Evolutionary conservation across 2,329 filamentous ascomycete genomes (phyloP).

Genomic region (Phoma sp.): DNA sequence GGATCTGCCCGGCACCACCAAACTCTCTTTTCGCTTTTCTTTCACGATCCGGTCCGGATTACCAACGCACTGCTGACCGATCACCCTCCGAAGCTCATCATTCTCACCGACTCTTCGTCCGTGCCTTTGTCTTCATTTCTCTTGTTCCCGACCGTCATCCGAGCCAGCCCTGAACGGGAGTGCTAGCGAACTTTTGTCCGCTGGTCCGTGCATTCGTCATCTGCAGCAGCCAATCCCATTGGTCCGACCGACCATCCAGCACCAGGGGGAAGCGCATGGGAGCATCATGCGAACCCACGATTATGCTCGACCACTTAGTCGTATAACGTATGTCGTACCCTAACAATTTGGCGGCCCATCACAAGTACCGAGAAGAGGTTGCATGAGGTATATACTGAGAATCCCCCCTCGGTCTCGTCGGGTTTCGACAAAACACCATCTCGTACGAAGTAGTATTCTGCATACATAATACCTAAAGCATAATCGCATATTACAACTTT

Average conservation of each 20-base stretch:
- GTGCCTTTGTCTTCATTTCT: conserved; percentile 14
- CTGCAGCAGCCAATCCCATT: conserved; percentile 8
- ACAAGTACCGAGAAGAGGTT: conserved; percentile 6
- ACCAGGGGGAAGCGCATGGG: conserved; percentile 9
- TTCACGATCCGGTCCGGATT: conserved; percentile 2
- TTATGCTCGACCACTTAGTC: conserved; percentile 8
- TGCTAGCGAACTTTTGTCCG: conserved; percentile 12
- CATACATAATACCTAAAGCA: conserved; percentile 8
- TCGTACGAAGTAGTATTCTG: not conserved
- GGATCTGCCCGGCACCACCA: conserved; percentile 11
- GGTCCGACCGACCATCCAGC: not conserved
- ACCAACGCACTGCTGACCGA: conserved; percentile 9
- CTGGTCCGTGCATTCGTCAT: conserved; percentile 6
- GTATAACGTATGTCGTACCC: conserved; percentile 7
- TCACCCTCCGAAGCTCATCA: not conserved
- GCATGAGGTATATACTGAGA: conserved; percentile 17
- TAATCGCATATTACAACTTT: not conserved
- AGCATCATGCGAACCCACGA: conserved; percentile 17
- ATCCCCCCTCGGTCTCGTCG: not conserved
- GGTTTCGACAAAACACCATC: not conserved
- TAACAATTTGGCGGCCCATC: conserved; percentile 9
- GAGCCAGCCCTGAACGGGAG: conserved; percentile 8
- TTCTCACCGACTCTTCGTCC: conserved; percentile 16
- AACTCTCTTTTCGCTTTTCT: conserved; percentile 2
- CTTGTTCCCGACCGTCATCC: conserved; percentile 15